Evolutionary conservation across 495 filamentous ascomycete species (phyloP).

Genomic region (Aspergillus cavernicola): DNA sequence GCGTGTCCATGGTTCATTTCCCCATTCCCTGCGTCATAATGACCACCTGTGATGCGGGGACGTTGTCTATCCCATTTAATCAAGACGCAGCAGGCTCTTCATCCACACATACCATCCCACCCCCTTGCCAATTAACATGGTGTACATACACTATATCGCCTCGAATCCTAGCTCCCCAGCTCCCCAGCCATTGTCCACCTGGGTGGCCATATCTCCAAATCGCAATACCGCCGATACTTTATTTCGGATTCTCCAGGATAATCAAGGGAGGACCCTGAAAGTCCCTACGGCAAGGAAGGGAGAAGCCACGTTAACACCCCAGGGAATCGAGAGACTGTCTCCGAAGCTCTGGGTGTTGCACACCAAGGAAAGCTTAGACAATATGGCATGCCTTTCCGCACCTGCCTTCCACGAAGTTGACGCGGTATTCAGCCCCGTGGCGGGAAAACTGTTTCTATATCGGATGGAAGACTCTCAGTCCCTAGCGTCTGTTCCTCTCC

Average conservation of each 20-base stretch:
- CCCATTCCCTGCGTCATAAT: too few species aligned
- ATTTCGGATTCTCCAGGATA: conserved; percentile 1
- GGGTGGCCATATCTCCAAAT: not conserved
- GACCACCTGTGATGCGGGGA: too few species aligned
- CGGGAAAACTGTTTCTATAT: not conserved
- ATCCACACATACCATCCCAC: too few species aligned
- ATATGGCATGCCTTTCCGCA: not conserved
- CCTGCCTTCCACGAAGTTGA: not conserved
- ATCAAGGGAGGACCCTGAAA: not conserved
- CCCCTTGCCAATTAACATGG: too few species aligned
- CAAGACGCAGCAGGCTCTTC: too few species aligned
- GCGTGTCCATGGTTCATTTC: too few species aligned
- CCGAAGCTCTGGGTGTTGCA: not conserved
- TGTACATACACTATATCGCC: conserved; percentile 1
- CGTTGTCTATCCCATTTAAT: too few species aligned
- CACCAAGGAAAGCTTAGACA: not conserved
- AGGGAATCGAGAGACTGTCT: not conserved
- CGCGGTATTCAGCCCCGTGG: not conserved
- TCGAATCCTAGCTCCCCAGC: not conserved
- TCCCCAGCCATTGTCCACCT: not conserved
- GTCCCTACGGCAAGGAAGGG: not conserved
- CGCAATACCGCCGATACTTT: conserved; percentile 1
- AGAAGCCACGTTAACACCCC: not conserved
- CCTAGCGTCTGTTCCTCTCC: not conserved
- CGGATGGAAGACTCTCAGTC: not conserved